Base-by-base conservation (phyloP, 495 filamentous ascomycete species). In the Paragyromitra xinjiangensis region DNA sequence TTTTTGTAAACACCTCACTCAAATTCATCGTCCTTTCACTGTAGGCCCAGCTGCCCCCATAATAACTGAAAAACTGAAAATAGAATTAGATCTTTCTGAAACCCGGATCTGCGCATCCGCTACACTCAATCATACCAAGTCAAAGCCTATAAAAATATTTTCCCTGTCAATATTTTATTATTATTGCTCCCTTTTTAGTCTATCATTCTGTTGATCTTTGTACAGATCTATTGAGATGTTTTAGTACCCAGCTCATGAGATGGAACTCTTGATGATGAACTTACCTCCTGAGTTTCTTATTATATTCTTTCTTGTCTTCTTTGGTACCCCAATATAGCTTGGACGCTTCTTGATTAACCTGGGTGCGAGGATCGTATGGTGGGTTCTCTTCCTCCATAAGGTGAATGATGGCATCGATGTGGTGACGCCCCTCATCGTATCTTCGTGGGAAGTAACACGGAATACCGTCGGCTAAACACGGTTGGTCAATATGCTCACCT, bases 341-440 rank as follows among this genome's bases (percentile, higher is more conserved):
- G 19, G 92, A 89, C 7, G 95, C 95, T 78, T 97, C 94, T 2
- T 89, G 91, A 78, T 97, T 91, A 37, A 99, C 94, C 0, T 92
- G 87, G 9, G 93, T 96, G 67, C 95, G 87, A 0, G 95, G 95
- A 82, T 99, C 96, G 81, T 95, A 98, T 0, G 92, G 90, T 0
- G 95, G 94, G 0, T 87, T 85, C 53, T 95, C 93, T 51, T 98
- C 94, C 82, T 98, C 95, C 51, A 98, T 85, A 0, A 92, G 88
- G 22, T 88, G 88, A 72, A 98, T 89, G 69, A 98, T 92, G 1
- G 92, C 92, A 50, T 95, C 92, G 69, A 99, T 89, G 77, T 99
- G 95, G 9, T 89, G 89, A 44, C 89, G 90, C 80, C 93, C 89
- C 64, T 98, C 95, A 68, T 97, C 94, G 0, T 88, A 84, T 29